phyloP scores from a whole-genome alignment of 768 basidiomycete species.

The Peribolospora kevripleyi region DNA sequence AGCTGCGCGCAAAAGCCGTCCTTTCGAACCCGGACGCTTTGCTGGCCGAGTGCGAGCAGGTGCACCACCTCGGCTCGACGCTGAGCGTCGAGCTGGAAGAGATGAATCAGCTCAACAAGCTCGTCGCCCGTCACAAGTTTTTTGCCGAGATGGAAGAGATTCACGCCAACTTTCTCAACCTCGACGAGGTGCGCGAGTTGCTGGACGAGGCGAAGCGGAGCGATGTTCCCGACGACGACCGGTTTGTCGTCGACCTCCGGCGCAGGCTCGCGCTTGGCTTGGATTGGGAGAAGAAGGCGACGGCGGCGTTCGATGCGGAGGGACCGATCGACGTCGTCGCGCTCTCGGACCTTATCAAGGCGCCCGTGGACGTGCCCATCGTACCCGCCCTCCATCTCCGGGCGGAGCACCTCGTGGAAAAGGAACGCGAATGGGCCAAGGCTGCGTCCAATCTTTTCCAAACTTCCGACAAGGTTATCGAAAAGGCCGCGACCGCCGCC shows the following conservation, averaged over 20 bases:
- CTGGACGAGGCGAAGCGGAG: conserved; percentile 25
- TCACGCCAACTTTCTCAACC: not conserved
- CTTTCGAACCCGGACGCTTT: conserved; percentile 10
- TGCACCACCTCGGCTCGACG: conserved; percentile 13
- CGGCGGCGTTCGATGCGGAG: conserved; percentile 20
- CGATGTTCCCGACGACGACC: conserved; percentile 38
- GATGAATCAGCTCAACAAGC: conserved; percentile 39
- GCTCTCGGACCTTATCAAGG: too few species aligned
- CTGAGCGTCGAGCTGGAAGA: conserved; percentile 17
- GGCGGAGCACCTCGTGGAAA: too few species aligned
- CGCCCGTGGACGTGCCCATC: too few species aligned
- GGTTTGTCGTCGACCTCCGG: conserved; percentile 38
- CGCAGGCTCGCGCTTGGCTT: conserved; percentile 41
- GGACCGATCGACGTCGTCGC: too few species aligned
- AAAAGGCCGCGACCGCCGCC: too few species aligned
- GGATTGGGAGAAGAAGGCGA: conserved; percentile 52
- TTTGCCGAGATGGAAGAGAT: not conserved
- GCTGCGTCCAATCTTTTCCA: too few species aligned
- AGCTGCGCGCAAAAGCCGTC: conserved; percentile 12
- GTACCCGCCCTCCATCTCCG: too few species aligned
- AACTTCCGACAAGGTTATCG: too few species aligned
- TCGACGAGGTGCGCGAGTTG: conserved; percentile 25
- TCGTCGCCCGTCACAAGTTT: conserved; percentile 18
- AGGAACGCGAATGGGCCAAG: too few species aligned
- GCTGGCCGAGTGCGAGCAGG: conserved; percentile 10